Evolutionary conservation across 2,329 filamentous ascomycete genomes (phyloP).

Genomic region (Mycosphaerella sp.): DNA sequence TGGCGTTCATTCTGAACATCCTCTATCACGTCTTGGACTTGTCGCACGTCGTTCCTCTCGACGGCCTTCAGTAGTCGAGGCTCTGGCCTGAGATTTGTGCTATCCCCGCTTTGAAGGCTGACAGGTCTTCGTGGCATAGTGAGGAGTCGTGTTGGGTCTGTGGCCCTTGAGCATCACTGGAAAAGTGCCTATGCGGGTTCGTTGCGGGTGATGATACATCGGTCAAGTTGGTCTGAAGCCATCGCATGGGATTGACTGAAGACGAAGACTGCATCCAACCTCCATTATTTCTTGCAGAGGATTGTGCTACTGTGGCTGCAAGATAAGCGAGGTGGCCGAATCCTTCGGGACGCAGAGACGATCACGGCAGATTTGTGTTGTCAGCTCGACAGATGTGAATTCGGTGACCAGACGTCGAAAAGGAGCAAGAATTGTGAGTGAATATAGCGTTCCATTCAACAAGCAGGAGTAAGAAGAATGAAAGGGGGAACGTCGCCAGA

Average conservation of each 20-base stretch:
- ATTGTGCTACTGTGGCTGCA: slow-evolving; percentile 15
- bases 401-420: no score
- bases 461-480: no score
- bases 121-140: slow-evolving; percentile 16
- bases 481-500: no score
- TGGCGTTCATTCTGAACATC: slow-evolving; percentile 34
- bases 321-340: slow-evolving; percentile 3
- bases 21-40: slow-evolving; percentile 32
- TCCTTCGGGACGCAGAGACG: background rate
- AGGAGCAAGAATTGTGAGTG: no score
- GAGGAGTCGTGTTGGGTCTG: background rate
- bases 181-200: background rate
- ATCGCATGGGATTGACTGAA: no score
- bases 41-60: slow-evolving; percentile 35
- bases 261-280: slow-evolving; percentile 9
- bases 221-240: no score
- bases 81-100: slow-evolving; percentile 33
- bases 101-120: slow-evolving; percentile 18
- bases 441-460: no score
- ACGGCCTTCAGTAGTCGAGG: slow-evolving; percentile 39
- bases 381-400: no score
- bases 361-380: background rate
- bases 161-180: slow-evolving; percentile 9
- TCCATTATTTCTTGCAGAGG: background rate
- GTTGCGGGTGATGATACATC: no score